phyloP scores from a whole-genome alignment of 176 grass and related monocot species.

The Alloteropsis semialata region DNA sequence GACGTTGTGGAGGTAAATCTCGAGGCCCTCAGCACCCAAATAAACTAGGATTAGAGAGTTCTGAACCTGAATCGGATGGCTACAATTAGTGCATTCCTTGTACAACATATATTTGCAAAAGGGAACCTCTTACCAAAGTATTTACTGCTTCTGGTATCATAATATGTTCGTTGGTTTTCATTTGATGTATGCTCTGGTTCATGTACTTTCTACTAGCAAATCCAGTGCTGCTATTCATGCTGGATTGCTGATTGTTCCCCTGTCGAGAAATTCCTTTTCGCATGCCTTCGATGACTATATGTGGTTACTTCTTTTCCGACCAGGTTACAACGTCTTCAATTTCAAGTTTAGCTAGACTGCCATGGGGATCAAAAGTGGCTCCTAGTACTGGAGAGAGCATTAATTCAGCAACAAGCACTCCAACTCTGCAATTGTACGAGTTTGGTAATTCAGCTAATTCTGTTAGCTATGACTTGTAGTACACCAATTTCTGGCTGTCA shows the following conservation, averaged over 20 bases:
- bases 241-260: neutral
- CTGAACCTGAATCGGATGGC: neutral
- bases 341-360: slow-evolving; percentile 83
- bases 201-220: slow-evolving; percentile 19
- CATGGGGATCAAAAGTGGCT: slow-evolving; percentile 75
- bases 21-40: neutral
- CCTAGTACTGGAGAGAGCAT: slow-evolving; percentile 23
- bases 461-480: neutral
- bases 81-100: neutral
- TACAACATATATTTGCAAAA: neutral
- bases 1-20: slow-evolving; percentile 67
- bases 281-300: neutral
- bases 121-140: neutral
- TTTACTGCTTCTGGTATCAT: neutral
- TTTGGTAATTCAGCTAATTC: slow-evolving; percentile 67
- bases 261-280: neutral
- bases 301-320: neutral
- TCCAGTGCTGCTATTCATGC: neutral
- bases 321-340: slow-evolving; percentile 78
- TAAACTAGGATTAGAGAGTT: neutral
- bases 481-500: neutral
- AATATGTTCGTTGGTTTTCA: neutral
- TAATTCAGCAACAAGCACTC: neutral
- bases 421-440: slow-evolving; percentile 81
- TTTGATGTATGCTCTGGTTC: neutral